These are phyloP conservation scores for Tephrocybe sp. DNA, from an alignment of 768 basidiomycete species.

Conservation along the genomic window DNA sequence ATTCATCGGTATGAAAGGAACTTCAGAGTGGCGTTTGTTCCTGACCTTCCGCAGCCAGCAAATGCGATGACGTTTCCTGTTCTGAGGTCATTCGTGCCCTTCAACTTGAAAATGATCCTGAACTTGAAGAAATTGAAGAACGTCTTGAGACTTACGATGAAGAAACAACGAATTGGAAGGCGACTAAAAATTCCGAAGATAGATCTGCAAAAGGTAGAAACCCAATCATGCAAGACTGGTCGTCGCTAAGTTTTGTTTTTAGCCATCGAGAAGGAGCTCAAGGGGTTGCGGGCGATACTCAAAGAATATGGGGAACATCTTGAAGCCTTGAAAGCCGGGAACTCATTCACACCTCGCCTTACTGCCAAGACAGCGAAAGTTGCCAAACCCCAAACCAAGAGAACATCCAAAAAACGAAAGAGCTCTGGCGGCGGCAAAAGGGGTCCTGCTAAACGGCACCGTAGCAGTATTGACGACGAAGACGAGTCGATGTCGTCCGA, in stretches of 20 bases:
- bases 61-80: conserved; percentile 63
- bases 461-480: conserved; percentile 29
- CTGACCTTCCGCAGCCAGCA: conserved; percentile 40
- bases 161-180: conserved; percentile 38
- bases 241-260: conserved; percentile 1
- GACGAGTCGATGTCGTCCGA: conserved; percentile 34
- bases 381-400: conserved; percentile 11
- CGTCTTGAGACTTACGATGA: conserved; percentile 34
- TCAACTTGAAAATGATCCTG: conserved; percentile 48
- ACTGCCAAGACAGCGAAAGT: conserved; percentile 25
- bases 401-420: conserved; percentile 49
- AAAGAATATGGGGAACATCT: conserved; percentile 45
- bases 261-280: conserved; percentile 41
- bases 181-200: conserved; percentile 38
- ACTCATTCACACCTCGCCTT: conserved; percentile 40
- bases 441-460: conserved; percentile 44
- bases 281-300: conserved; percentile 32
- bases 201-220: conserved; percentile 40
- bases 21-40: not conserved
- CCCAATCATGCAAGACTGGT: not conserved
- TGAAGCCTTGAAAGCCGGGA: conserved; percentile 42
- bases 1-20: conserved; percentile 45
- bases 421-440: conserved; percentile 35
- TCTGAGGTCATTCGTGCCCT: conserved; percentile 54
- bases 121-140: conserved; percentile 48